Evolutionary conservation across 148 eudicot genomes (phyloP).

Genomic region (Arctostaphylos glauca): DNA sequence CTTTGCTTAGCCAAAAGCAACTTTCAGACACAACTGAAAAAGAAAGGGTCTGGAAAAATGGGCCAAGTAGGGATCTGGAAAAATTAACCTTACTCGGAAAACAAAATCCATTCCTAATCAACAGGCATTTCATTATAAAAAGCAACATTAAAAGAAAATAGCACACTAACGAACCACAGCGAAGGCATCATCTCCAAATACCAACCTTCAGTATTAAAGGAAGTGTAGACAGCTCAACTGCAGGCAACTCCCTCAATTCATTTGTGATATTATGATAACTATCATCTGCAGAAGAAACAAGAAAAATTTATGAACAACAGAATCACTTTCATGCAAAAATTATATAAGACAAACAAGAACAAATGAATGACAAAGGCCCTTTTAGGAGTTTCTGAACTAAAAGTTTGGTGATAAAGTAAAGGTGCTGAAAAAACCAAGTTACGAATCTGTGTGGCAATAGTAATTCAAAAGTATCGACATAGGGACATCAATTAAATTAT

Average conservation of each 20-base stretch:
- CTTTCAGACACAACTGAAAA: neutral
- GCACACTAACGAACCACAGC: neutral
- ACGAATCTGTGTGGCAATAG: neutral
- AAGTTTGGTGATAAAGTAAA: neutral
- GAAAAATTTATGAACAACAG: neutral
- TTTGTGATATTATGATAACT: slow-evolving; percentile 58
- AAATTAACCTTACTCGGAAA: neutral
- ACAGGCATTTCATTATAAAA: neutral
- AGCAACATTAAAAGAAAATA: neutral
- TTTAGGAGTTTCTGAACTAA: neutral
- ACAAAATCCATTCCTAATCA: neutral
- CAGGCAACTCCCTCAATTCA: slow-evolving; percentile 89
- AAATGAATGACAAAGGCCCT: neutral
- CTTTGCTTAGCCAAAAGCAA: neutral
- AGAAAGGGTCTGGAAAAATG: neutral
- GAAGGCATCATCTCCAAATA: slow-evolving; percentile 17
- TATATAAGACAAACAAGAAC: neutral
- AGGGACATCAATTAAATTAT: neutral
- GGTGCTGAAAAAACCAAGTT: neutral
- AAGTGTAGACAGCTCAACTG: slow-evolving; percentile 84
- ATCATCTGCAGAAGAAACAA: slow-evolving; percentile 59
- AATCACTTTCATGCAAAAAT: neutral
- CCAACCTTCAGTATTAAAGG: slow-evolving; percentile 83
- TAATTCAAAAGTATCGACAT: neutral
- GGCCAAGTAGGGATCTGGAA: neutral